phyloP scores from a whole-genome alignment of 805 yeast species.

The Starmerella asiatica region DNA sequence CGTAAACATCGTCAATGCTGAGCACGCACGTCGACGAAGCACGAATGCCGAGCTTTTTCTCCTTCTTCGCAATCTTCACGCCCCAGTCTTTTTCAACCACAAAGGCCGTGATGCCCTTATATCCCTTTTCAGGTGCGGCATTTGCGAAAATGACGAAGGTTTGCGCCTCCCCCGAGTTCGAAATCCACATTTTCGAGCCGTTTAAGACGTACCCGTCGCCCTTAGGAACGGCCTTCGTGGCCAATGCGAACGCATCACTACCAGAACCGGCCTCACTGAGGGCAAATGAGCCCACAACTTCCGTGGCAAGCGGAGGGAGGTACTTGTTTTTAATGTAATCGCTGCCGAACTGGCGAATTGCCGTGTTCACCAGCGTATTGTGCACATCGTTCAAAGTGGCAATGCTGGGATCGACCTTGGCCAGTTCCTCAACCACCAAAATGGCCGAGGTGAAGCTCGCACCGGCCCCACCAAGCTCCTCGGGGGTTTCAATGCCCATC shows the following conservation, averaged over 20 bases:
- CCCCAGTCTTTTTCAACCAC: constrained; percentile 33
- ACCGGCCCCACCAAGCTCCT: constrained; percentile 35
- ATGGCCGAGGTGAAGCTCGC: constrained; percentile 35
- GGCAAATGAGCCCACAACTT: constrained; percentile 30
- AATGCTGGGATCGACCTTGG: constrained; percentile 33
- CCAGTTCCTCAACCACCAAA: constrained; percentile 33
- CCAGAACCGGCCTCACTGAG: constrained; percentile 33
- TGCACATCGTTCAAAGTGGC: constrained; percentile 35
- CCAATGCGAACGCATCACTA: constrained; percentile 34
- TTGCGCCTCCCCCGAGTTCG: constrained; percentile 34
- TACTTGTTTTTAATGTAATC: constrained; percentile 28
- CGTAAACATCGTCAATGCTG: constrained; percentile 30
- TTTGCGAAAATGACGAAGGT: constrained; percentile 32
- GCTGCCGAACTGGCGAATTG: constrained; percentile 30
- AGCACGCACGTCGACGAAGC: constrained; percentile 34
- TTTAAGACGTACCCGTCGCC: constrained; percentile 31
- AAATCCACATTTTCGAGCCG: constrained; percentile 37
- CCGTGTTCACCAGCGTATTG: constrained; percentile 33
- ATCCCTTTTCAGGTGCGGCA: constrained; percentile 31
- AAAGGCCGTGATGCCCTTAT: constrained; percentile 34
- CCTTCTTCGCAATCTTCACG: constrained; percentile 32
- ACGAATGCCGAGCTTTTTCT: constrained; percentile 33
- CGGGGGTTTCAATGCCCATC: constrained; percentile 37
- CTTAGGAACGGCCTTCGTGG: constrained; percentile 29
- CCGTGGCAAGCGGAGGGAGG: constrained; percentile 30